A percentile compares a stretch with the other conserved stretches of the same genome.
Conservation (phyloP, 75 land plant genomes). For the Adiantum capillusveneris region DNA sequence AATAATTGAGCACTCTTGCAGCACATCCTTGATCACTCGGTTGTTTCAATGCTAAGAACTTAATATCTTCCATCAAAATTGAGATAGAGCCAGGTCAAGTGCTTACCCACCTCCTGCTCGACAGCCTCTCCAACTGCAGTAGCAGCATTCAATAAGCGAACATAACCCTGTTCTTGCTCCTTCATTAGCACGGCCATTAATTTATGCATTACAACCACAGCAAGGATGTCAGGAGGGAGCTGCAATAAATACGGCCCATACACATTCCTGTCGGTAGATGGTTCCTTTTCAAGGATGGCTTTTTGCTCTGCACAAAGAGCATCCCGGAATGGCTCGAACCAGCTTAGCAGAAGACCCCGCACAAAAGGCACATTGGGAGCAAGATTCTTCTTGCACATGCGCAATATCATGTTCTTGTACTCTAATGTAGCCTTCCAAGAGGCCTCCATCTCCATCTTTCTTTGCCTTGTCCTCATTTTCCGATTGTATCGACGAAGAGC, state of each 20-base stretch:
- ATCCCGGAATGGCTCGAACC: constrained; percentile 88
- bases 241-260: constrained; percentile 25
- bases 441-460: constrained; percentile 82
- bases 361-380: constrained; percentile 90
- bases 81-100: neutral
- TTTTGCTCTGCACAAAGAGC: constrained; percentile 51
- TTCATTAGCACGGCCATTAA: constrained; percentile 31
- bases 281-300: constrained; percentile 6
- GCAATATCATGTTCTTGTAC: constrained; percentile 60
- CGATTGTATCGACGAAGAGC: neutral
- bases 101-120: constrained; percentile 33
- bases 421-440: constrained; percentile 72
- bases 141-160: constrained; percentile 21
- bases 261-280: neutral
- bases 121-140: constrained; percentile 35
- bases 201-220: constrained; percentile 34
- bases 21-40: too few species aligned
- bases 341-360: constrained; percentile 70
- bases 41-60: too few species aligned
- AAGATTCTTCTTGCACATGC: constrained; percentile 86
- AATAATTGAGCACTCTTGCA: too few species aligned
- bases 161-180: constrained; percentile 26
- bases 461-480: constrained; percentile 43
- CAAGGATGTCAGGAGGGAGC: constrained; percentile 35
- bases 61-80: too few species aligned